phyloP scores from a whole-genome alignment of 441 rosid genomes.

The Gossypium schwendimanii region DNA sequence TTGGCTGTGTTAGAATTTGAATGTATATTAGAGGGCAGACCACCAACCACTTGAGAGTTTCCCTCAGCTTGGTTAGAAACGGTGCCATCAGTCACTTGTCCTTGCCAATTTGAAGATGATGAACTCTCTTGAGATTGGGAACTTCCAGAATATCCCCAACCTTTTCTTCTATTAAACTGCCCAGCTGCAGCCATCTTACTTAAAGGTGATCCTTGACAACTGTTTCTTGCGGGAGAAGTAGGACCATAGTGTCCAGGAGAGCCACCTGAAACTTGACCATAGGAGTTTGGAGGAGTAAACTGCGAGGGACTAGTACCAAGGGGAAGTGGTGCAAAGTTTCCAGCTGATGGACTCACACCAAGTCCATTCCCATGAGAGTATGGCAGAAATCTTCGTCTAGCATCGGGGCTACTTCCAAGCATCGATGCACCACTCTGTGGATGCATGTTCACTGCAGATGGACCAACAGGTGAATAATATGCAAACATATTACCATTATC shows the following conservation, averaged over 20 bases:
- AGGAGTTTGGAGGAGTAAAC: slow-evolving; percentile 82
- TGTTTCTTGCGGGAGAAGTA: slow-evolving; percentile 86
- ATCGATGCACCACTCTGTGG: slow-evolving; percentile 63
- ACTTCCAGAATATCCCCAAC: slow-evolving; percentile 75
- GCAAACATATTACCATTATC: slow-evolving; percentile 67
- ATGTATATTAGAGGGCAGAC: slow-evolving; percentile 49
- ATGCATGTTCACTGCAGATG: slow-evolving; percentile 74
- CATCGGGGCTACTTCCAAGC: slow-evolving; percentile 93
- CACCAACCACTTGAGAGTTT: slow-evolving; percentile 40
- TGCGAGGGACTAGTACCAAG: slow-evolving; percentile 98
- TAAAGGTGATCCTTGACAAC: slow-evolving; percentile 87
- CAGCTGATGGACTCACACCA: slow-evolving; percentile 89
- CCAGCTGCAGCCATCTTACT: slow-evolving; percentile 77
- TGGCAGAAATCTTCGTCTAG: slow-evolving; percentile 66
- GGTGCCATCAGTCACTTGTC: slow-evolving; percentile 49
- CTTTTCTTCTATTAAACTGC: slow-evolving; percentile 81
- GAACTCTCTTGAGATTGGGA: slow-evolving; percentile 64
- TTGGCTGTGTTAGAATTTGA: slow-evolving; percentile 40
- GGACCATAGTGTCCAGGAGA: slow-evolving; percentile 99
- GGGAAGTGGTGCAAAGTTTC: slow-evolving; percentile 82
- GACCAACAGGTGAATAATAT: slow-evolving; percentile 91
- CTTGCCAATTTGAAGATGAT: slow-evolving; percentile 60
- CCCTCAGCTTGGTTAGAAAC: slow-evolving; percentile 52
- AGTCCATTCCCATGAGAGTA: slow-evolving; percentile 80
- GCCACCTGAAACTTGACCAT: slow-evolving; percentile 57